phyloP scores from a whole-genome alignment of 1,139 yeast species.

The Yamadazyma songkhlaensis region DNA sequence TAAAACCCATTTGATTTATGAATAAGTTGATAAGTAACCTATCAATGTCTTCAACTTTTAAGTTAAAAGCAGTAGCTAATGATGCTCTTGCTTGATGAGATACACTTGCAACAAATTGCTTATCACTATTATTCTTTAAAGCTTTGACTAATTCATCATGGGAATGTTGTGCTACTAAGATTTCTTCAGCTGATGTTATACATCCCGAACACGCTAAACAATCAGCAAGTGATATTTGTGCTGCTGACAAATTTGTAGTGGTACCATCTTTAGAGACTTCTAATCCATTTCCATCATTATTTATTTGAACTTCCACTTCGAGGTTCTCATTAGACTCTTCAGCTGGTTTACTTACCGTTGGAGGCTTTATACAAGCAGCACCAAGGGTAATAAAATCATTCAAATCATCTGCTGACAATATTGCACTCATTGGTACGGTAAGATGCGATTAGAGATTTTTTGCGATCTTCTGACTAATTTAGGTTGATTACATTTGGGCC shows the following conservation, averaged over 20 bases:
- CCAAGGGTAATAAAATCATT: conserved; percentile 96
- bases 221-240: conserved; percentile 86
- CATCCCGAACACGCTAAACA: conserved; percentile 98
- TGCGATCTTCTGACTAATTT: conserved; percentile 5
- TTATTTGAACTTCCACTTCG: conserved; percentile 63
- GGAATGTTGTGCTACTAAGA: conserved; percentile 85
- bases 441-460: neutral
- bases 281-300: conserved; percentile 61
- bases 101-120: conserved; percentile 67
- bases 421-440: conserved; percentile 63
- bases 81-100: conserved; percentile 88
- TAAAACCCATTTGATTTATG: conserved; percentile 61
- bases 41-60: conserved; percentile 59
- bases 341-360: conserved; percentile 7
- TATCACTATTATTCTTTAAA: conserved; percentile 27
- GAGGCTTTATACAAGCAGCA: conserved; percentile 84
- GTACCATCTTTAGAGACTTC: conserved; percentile 66
- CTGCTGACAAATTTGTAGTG: conserved; percentile 58
- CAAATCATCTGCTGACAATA: conserved; percentile 82
- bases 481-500: conserved; percentile 1
- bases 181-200: conserved; percentile 94
- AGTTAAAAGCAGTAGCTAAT: conserved; percentile 63
- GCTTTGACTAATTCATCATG: conserved; percentile 73
- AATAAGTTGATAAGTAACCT: conserved; percentile 57
- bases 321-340: conserved; percentile 19